phyloP scores from a whole-genome alignment of 192 early-diverging fungal species.

The Linnemannia hyalina region DNA sequence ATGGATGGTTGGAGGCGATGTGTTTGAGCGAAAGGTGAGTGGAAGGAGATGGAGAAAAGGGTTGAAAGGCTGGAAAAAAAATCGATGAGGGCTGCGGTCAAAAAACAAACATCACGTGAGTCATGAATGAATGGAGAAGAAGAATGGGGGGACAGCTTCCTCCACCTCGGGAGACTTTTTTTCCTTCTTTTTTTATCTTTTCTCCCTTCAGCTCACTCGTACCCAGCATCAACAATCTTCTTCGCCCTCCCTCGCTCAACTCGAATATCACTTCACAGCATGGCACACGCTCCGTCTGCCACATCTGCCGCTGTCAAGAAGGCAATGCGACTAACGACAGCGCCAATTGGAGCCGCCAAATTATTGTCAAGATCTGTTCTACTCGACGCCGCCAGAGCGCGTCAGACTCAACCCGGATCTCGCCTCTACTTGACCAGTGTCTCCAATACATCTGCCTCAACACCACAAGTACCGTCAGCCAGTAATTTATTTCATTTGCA shows the following conservation, averaged over 20 bases:
- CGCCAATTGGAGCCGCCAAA: background rate
- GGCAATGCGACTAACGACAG: background rate
- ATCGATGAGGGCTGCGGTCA: background rate
- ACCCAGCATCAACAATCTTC: background rate
- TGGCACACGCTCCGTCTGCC: background rate
- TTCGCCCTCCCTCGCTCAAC: background rate
- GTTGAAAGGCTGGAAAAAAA: background rate
- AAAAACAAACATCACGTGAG: conserved; percentile 1
- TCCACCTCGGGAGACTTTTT: background rate
- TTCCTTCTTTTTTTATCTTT: background rate
- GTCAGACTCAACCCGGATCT: background rate
- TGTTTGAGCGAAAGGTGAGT: background rate
- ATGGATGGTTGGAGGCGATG: background rate
- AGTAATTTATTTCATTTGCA: background rate
- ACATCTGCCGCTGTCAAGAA: background rate
- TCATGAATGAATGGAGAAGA: background rate
- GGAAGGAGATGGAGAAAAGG: background rate
- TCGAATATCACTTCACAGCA: background rate
- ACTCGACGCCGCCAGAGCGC: background rate
- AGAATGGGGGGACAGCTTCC: background rate
- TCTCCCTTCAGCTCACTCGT: background rate
- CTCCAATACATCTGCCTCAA: background rate
- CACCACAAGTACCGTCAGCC: background rate
- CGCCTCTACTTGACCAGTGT: background rate
- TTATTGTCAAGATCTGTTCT: conserved; percentile 26